A percentile compares a stretch with the other conserved stretches of the same genome.
phyloP scores from a whole-genome alignment of 2,329 filamentous ascomycete genomes.

The Phaeosphaeria sp. region DNA sequence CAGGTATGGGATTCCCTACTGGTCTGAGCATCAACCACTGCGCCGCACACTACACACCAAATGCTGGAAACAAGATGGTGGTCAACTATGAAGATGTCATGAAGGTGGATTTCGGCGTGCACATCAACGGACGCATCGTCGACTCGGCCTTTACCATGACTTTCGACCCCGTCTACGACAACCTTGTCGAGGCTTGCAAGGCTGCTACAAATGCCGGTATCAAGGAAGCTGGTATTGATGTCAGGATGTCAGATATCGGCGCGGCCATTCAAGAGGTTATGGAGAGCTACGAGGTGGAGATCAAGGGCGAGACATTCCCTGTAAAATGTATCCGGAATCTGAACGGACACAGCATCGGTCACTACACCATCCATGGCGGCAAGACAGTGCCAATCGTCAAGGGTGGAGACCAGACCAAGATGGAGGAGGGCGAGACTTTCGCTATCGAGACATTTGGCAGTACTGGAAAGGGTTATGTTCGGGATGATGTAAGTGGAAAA shows the following conservation, averaged over 20 bases:
- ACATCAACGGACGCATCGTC: constrained; percentile 73
- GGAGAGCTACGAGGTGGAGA: constrained; percentile 90
- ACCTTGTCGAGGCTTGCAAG: constrained; percentile 69
- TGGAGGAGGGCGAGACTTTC: constrained; percentile 96
- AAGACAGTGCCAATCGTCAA: constrained; percentile 97
- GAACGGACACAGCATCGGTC: constrained; percentile 88
- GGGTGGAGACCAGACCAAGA: constrained; percentile 85
- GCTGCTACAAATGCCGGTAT: constrained; percentile 78
- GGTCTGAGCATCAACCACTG: constrained; percentile 85
- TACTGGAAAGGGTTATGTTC: constrained; percentile 86
- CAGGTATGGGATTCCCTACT: constrained; percentile 86
- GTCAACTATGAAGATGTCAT: constrained; percentile 71
- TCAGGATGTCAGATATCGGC: constrained; percentile 84
- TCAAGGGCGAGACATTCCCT: constrained; percentile 77
- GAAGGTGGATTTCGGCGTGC: constrained; percentile 76
- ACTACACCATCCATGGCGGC: constrained; percentile 87
- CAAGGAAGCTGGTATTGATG: constrained; percentile 89
- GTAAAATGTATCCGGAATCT: constrained; percentile 87
- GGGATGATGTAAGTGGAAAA: constrained; percentile 70
- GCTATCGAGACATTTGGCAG: constrained; percentile 96
- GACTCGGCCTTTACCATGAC: constrained; percentile 74
- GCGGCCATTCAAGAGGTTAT: constrained; percentile 86
- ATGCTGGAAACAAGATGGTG: constrained; percentile 81
- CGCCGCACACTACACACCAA: constrained; percentile 86
- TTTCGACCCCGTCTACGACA: constrained; percentile 72